Percentiles rank a stretch among this genome's conserved stretches.
Evolutionary conservation across 495 filamentous ascomycete genomes (phyloP).

Genomic region (Astrocystis sublimbata): DNA sequence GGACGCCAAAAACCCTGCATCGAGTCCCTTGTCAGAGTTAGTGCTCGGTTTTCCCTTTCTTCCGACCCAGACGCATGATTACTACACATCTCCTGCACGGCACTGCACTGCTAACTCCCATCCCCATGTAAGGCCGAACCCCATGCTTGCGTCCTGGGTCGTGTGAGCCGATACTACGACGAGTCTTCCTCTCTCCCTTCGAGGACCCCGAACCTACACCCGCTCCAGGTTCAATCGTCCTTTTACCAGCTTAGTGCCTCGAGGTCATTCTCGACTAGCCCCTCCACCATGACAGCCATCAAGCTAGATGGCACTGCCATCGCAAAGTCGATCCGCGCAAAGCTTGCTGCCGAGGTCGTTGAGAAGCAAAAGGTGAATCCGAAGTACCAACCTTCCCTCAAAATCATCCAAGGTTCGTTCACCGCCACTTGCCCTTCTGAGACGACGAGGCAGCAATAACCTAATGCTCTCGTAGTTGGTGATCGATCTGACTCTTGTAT

Average conservation of each 20-base stretch:
- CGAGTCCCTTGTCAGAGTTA: too few species aligned
- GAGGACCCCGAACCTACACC: not conserved
- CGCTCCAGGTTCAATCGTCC: conserved; percentile 14
- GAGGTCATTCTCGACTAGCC: conserved; percentile 44
- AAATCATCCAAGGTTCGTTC: conserved; percentile 84
- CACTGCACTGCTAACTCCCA: conserved; percentile 18
- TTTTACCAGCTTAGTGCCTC: conserved; percentile 20
- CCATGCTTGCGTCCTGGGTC: not conserved
- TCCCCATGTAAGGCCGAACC: conserved; percentile 9
- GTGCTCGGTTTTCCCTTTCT: conserved; percentile 1
- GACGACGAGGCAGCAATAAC: conserved; percentile 27
- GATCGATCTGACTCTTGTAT: conserved; percentile 89
- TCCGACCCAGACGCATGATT: not conserved
- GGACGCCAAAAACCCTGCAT: conserved; percentile 29
- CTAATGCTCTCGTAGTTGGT: conserved; percentile 60
- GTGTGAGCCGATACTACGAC: not conserved
- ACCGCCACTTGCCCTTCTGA: not conserved
- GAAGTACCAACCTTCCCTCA: conserved; percentile 81
- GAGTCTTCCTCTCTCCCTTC: not conserved
- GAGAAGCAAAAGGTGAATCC: conserved; percentile 78
- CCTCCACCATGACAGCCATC: conserved; percentile 72
- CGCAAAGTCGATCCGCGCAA: conserved; percentile 83
- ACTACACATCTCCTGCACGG: conserved; percentile 20
- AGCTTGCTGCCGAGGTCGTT: conserved; percentile 74
- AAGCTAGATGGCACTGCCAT: conserved; percentile 96